Evolutionary conservation across 768 basidiomycete species (phyloP), one percentile per base, ranked within the genome.

Genomic region (Lyophyllum shimeji): DNA sequence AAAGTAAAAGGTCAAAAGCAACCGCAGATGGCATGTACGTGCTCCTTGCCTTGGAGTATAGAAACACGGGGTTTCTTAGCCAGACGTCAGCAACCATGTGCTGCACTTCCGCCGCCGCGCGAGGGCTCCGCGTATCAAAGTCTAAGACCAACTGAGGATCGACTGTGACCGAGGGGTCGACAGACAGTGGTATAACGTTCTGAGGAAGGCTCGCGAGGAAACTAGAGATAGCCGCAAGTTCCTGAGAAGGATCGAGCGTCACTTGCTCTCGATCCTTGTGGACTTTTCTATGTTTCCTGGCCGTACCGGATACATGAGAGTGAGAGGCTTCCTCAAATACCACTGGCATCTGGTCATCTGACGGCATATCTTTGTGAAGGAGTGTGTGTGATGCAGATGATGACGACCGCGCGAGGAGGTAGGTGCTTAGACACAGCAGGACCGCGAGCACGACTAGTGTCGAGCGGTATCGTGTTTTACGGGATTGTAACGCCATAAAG

Each of bases 61-160:
- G 71, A 56, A 92, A 81, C 34, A 93, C 84, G 0, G 91, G 91
- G 62, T 89, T 85, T 34, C 81, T 77, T 3, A 77, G 62, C 91
- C 91, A 93, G 1, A 88, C 82, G 27, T 89, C 84, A 1, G 77
- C 71, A 7, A 85, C 79, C 66, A 92, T 75, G 1, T 74, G 72
- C 31, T 71, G 67, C 29, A 92, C 73, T 67, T 92, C 89, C 31
- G 83, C 79, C 18, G 65, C 62, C 0, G 89, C 89, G 13, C 79
- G 77, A 2, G 81, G 71, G 42, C 81, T 75, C n/a, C 84, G 81
- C 0, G 88, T 87, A 66, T 93, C 90, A 66, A 93, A 94, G 63
- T 90, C 91, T 40, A 94, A 79, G 4, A 94, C 81, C 54, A 93
- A 82, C 63, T 90, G 82, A 3, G 92, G 89, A 67, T 93, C 90